Evolutionary conservation across 169 alveolate species (phyloP).

Genomic region (Cryptosporidium ubiquitum): DNA sequence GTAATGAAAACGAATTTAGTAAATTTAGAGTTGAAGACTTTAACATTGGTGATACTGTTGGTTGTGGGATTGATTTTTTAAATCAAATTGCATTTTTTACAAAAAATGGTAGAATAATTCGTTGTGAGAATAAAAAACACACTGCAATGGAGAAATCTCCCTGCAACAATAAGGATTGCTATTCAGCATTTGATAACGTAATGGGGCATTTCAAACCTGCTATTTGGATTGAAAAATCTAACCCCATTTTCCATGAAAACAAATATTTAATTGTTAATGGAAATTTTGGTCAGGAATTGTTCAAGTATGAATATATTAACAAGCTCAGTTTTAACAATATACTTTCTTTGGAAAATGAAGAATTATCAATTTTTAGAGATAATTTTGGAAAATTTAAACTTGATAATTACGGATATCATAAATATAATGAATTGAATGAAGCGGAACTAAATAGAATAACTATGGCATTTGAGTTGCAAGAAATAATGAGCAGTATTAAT

Average conservation of each 20-base stretch:
- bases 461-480: conserved; percentile 75
- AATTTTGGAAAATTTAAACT: not conserved
- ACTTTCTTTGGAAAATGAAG: conserved; percentile 22
- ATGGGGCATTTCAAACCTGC: conserved; percentile 73
- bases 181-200: not conserved
- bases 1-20: not conserved
- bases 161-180: not conserved
- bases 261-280: conserved; percentile 47
- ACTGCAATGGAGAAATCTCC: not conserved
- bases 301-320: conserved; percentile 47
- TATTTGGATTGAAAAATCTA: conserved; percentile 71
- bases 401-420: not conserved
- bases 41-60: conserved; percentile 75
- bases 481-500: conserved; percentile 75
- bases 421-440: conserved; percentile 36
- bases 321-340: conserved; percentile 35
- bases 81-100: conserved; percentile 60
- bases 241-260: not conserved
- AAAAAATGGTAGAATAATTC: conserved; percentile 74
- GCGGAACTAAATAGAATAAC: conserved; percentile 77
- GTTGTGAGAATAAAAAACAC: not conserved
- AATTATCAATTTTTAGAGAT: not conserved
- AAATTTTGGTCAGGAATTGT: conserved; percentile 75
- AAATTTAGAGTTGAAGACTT: conserved; percentile 44
- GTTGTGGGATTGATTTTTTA: conserved; percentile 68